Evolutionary conservation across 2,329 filamentous ascomycete species (phyloP).

Genomic region (Alternaria alternata): DNA sequence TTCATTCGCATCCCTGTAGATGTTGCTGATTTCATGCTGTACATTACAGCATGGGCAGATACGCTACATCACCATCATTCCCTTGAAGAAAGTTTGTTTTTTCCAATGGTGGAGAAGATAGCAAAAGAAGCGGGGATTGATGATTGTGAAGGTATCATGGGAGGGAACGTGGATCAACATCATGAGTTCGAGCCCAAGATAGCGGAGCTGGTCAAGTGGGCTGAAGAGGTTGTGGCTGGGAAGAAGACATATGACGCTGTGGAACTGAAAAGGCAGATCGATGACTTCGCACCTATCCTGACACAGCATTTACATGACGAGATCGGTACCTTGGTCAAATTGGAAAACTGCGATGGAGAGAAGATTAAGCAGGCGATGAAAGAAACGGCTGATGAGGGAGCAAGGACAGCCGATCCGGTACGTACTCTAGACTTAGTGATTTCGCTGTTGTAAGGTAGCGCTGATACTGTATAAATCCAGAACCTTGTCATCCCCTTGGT

Average conservation of each 20-base stretch:
- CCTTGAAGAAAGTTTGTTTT: constrained; percentile 47
- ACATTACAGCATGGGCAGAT: constrained; percentile 44
- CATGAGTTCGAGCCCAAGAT: constrained; percentile 43
- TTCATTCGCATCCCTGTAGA: constrained; percentile 27
- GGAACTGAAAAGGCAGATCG: constrained; percentile 20
- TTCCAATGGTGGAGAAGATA: constrained; percentile 47
- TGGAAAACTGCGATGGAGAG: constrained; percentile 24
- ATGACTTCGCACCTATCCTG: constrained; percentile 25
- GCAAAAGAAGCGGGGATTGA: constrained; percentile 28
- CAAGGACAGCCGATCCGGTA: constrained; percentile 17
- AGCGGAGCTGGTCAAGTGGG: constrained; percentile 37
- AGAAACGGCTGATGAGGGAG: background rate
- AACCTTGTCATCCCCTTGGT: constrained; percentile 41
- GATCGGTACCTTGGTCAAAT: constrained; percentile 25
- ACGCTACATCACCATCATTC: constrained; percentile 50
- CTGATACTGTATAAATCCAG: background rate
- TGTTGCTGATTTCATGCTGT: constrained; percentile 41
- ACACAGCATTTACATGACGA: constrained; percentile 32
- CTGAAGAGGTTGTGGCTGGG: constrained; percentile 2
- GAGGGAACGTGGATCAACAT: constrained; percentile 46
- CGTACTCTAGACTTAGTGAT: background rate
- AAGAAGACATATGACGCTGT: constrained; percentile 16
- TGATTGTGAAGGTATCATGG: constrained; percentile 31
- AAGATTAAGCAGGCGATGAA: constrained; percentile 15
- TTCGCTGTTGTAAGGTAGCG: background rate